Base-by-base conservation (phyloP, 495 filamentous ascomycete genomes). In the Daldinia childiae region DNA sequence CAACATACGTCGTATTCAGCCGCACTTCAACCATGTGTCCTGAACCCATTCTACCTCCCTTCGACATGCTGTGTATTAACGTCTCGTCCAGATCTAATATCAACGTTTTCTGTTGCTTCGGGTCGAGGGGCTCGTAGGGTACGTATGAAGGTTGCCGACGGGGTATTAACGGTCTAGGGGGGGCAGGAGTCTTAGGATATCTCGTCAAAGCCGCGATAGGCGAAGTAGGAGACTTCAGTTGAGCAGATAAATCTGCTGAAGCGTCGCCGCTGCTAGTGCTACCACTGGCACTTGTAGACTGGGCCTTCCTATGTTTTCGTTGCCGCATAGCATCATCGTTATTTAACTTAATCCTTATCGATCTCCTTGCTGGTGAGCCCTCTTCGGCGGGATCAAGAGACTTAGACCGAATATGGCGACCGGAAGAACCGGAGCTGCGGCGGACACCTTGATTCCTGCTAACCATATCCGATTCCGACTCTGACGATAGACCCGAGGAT, bases 11-110 rank as follows among this genome's bases (percentile, higher is more conserved):
- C 19, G 87, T 87, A 73, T 90, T 88, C 55, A 98, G 86, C 74
- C 95, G 95, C 71, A 99, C 95, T 82, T 99, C 95, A 34, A 99
- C 95, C 95, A 98, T 98, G 80, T 99, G 96, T 24, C 95, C 95
- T 27, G 92, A 94, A 72, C 90, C 92, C 93, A 97, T 98, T 43
- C 94, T 88, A 38, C 95, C 94, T 29, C 95, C 95, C 78, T 97
- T 98, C 51, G 95, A 93, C 81, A 98, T 90, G 77, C 93, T 97
- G 82, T 99, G 95, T 74, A 99, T 98, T 58, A 99, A 82, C 0
- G 95, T 99, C 76, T 99, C 95, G 78, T 99, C 95, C 15, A 99
- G 87, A 77, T 99, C 95, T 29, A 99, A 85, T 71, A 99, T 95
- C 64, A 99, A 79, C 2, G 95, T 98, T 81, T 99, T 99, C 77